phyloP scores from a whole-genome alignment of 176 grass and related monocot genomes.

The Juncus inflexus region DNA sequence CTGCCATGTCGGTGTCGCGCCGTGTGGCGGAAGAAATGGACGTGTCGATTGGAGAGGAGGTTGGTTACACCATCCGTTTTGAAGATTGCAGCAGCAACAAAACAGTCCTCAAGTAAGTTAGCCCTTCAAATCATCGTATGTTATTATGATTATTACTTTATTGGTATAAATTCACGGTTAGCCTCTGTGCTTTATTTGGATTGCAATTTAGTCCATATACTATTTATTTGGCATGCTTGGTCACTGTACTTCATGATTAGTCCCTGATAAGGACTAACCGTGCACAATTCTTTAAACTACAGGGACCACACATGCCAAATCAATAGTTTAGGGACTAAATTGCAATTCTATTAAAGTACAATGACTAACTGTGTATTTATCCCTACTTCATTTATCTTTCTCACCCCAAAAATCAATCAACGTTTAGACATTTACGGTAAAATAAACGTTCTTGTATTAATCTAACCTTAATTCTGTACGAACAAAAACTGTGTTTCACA shows the following conservation, averaged over 20 bases:
- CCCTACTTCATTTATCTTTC: not conserved
- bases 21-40: conserved; percentile 99
- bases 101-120: conserved; percentile 99
- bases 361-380: not conserved
- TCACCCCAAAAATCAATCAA: not conserved
- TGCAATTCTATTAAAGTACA: no score
- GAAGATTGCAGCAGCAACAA: conserved; percentile 98
- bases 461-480: conserved; percentile 58
- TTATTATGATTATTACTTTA: conserved; percentile 35
- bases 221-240: not conserved
- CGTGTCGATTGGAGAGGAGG: conserved; percentile 93
- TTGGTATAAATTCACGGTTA: conserved; percentile 48
- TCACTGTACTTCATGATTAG: not conserved
- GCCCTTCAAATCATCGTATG: conserved; percentile 24
- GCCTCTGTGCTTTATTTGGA: conserved; percentile 25
- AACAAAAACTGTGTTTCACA: conserved; percentile 84
- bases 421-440: not conserved
- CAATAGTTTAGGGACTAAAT: no score
- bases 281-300: no score
- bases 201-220: not conserved
- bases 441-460: conserved; percentile 44
- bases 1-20: conserved; percentile 92
- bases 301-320: no score
- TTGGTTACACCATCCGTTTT: conserved; percentile 96
- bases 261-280: no score